Base-by-base conservation (phyloP, 495 filamentous ascomycete genomes). In the Podospora sp. region DNA sequence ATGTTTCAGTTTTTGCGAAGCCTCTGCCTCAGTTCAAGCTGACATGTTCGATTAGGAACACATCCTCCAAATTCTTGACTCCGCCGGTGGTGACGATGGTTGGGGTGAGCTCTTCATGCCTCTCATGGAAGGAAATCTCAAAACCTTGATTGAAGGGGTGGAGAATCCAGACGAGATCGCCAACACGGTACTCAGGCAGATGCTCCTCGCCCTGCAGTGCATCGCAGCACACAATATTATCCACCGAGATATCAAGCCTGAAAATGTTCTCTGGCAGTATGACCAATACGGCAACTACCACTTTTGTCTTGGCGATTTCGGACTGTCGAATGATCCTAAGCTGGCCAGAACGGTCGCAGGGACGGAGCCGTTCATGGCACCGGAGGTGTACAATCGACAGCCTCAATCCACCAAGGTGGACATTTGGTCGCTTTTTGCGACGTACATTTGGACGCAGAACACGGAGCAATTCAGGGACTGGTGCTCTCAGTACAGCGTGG, bases 211-310 rank as follows among this genome's bases (percentile, higher is more conserved):
- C 0, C 69, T 81, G 1, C 55, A 76, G 4, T 79, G 71, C 62
- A 68, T 79, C 3, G 71, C 63, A 0, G 21, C 14, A 0, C 60
- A 92, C 71, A 84, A 86, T 25, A 88, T 94, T 67, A 87, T 93
- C 65, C 91, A 93, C 74, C 84, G 91, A 7, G 91, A 94, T 75
- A 78, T 93, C 65, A 94, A 94, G 75, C 91, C 91, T 1, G 91
- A 93, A 69, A 94, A 94, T 69, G 88, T 93, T 33, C 80, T 94
- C 1, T 77, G 49, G 35, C 65, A 76, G 2, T 62, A 40, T 6
- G 66, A 68, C 21, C 26, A 51, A 1, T 4, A 53, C 14, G 53
- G 64, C 11, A 21, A 46, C n/a, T 73, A 76, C 57, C 60, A 68
- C 22, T 80, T 80, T 60, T 61, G 65, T n/a, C 68, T 81, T 1